Base-by-base conservation (phyloP, 2,329 filamentous ascomycete species). In the Colletotrichum tanaceti region DNA sequence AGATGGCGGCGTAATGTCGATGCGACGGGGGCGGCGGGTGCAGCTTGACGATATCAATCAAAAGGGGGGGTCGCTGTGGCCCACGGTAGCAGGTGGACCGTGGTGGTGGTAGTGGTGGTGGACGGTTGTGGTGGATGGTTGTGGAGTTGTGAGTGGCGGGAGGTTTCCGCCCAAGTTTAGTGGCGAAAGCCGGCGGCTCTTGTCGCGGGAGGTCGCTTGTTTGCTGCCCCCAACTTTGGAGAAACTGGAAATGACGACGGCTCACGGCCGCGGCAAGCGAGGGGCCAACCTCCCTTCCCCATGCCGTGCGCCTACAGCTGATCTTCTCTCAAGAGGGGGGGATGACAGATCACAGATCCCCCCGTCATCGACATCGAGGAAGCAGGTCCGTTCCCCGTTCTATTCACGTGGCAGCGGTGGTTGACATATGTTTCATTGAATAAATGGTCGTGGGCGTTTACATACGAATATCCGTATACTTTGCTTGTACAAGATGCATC, bases 191-290 rank as follows among this genome's bases (percentile, higher is more conserved):
- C 57, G 61, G 69, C 69, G 69, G 69, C 69, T 69, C 52, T 60
- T 68, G 41, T 68, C 60, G 58, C 49, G 41, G 65, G 46, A 50
- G 57, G 54, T 71, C 70, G 70, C 70, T 71, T 71, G 68, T 71
- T 71, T 71, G 60, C 68, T 71, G 70, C 68, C 70, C 70, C 70
- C 64, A 71, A 70, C 58, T 41, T 50, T 57, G 58, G 62, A 59
- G 47, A 39, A 47, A 55, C 46, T 47, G 68, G 41, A 61, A 47
- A 61, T 69, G 54, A 61, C 63, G 44, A 68, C 50, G 59, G 47
- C 35, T 39, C 49, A 63, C 47, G 63, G 65, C 53, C 60, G 61
- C 65, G 65, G 53, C 43, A 65, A 65, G 65, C 65, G 65, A 4
- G 65, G 53, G 61, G 47, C 20, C 52, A 53, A 72, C 74, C 73